Conservation (phyloP, 306 rosid genomes). For the Glycine latifolia region DNA sequence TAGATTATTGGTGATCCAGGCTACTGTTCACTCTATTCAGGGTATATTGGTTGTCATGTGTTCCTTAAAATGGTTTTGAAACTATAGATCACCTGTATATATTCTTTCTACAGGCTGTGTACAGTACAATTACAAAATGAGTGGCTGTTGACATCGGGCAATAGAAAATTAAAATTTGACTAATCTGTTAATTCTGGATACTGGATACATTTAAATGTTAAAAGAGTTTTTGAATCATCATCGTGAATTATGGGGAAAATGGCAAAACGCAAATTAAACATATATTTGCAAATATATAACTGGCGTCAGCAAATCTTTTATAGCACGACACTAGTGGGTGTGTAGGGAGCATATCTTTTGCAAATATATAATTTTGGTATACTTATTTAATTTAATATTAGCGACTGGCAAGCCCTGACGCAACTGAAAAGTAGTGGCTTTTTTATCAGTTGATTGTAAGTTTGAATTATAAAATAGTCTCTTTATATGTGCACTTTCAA, state of each 20-base stretch:
- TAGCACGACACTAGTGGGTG: neutral
- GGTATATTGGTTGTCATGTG: slow-evolving; percentile 9
- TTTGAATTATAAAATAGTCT: too few species aligned
- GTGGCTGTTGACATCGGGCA: slow-evolving; percentile 48
- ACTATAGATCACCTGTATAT: slow-evolving; percentile 42
- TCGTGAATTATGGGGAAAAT: neutral
- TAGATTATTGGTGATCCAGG: slow-evolving; percentile 71
- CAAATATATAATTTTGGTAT: too few species aligned
- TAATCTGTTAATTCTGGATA: neutral
- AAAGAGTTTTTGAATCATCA: neutral
- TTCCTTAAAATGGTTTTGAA: slow-evolving; percentile 44
- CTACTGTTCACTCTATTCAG: slow-evolving; percentile 8
- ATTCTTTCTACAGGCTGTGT: slow-evolving; percentile 48
- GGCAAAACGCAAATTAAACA: neutral
- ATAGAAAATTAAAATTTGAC: slow-evolving; percentile 38
- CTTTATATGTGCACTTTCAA: too few species aligned
- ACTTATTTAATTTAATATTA: too few species aligned
- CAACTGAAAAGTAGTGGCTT: too few species aligned
- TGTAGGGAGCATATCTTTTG: neutral
- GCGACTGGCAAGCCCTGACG: too few species aligned
- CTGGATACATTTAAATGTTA: slow-evolving; percentile 10
- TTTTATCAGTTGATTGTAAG: too few species aligned
- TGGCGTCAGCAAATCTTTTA: neutral
- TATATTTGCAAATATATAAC: neutral
- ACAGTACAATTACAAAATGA: slow-evolving; percentile 52